Conservation (phyloP, 2,329 filamentous ascomycete genomes). For the Alternaria postmessia region DNA sequence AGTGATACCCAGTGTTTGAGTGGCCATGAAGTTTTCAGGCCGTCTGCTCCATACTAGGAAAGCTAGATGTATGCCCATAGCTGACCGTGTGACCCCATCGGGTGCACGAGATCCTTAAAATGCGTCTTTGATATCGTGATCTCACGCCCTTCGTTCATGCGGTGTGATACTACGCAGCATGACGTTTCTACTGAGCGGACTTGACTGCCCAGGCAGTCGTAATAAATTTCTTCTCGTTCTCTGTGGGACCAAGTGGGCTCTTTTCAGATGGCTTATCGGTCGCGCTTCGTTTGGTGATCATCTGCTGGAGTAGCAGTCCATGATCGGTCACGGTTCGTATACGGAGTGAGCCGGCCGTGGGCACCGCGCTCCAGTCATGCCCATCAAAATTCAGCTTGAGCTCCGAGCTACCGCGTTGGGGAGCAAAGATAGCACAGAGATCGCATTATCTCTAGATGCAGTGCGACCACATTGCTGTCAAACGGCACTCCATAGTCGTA, state of each 20-base stretch:
- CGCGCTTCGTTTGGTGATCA: not conserved
- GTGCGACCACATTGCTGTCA: conserved; percentile 10
- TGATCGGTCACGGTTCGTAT: conserved; percentile 9
- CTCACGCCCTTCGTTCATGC: not conserved
- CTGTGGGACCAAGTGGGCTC: not conserved
- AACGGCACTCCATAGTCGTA: conserved; percentile 1
- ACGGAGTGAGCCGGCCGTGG: not conserved
- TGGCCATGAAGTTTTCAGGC: not conserved
- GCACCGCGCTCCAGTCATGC: not conserved
- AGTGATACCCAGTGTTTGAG: not conserved
- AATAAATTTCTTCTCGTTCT: not conserved
- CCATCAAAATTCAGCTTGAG: not conserved
- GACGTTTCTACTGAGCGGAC: not conserved
- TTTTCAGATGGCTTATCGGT: not conserved
- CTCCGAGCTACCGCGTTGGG: not conserved
- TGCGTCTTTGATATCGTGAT: not conserved
- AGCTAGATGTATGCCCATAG: not conserved
- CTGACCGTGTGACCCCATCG: not conserved
- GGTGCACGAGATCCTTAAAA: not conserved
- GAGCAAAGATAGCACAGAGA: not conserved
- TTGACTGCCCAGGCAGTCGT: not conserved
- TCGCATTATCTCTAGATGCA: conserved; percentile 2
- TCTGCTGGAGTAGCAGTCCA: conserved; percentile 3
- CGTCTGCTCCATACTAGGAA: not conserved
- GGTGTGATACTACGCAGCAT: not conserved